Evolutionary conservation across 352 stramenopile species (phyloP), one percentile per base, ranked within the genome.

Genomic region (Globisporangium orthogonon): DNA sequence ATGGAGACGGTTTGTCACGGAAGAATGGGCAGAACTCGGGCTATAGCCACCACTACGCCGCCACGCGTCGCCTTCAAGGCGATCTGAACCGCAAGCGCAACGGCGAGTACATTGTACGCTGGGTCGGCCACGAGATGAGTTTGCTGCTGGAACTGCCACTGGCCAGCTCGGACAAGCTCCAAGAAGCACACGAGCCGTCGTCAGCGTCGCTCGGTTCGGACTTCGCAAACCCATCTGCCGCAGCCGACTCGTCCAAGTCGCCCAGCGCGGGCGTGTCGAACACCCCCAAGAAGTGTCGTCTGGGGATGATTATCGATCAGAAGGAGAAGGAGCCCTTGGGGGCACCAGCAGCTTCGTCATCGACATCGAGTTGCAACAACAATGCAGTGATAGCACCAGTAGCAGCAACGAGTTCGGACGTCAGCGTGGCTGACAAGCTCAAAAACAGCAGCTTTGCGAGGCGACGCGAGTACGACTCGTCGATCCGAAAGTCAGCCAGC

Each of bases 71-170:
- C 5, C 59, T 92, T 2, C 82, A 92, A 53, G 82, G 82, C n/a
- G 82, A 92, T 47, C 39, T 92, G 11, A 92, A 92, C 55, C 76
- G 79, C n/a, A 88, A 88, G 41, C 78, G 71, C 53, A 89, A 88
- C 41, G 76, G 78, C 44, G 82, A 92, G 62, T 88, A 91, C 57
- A 86, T 90, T 37, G 73, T 92, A 23, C 77, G 82, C 7, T 92
- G 82, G 82, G 82, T 92, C 14, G 82, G 82, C 23, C 79, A 92
- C 58, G 82, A 92, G 58, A 90, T 80, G 65, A 92, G 82, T 70
- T 53, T 92, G 62, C 60, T 92, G 41, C 60, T 92, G 31, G 82
- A 92, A 50, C 55, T 92, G 28, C 74, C 82, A 3, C 56, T 62
- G 6, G 52, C 72, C n/a, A 65, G 51, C 47, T 46, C 56, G 7